Base-by-base conservation (phyloP, 805 yeast species). In the Kuraishia hungarica region DNA sequence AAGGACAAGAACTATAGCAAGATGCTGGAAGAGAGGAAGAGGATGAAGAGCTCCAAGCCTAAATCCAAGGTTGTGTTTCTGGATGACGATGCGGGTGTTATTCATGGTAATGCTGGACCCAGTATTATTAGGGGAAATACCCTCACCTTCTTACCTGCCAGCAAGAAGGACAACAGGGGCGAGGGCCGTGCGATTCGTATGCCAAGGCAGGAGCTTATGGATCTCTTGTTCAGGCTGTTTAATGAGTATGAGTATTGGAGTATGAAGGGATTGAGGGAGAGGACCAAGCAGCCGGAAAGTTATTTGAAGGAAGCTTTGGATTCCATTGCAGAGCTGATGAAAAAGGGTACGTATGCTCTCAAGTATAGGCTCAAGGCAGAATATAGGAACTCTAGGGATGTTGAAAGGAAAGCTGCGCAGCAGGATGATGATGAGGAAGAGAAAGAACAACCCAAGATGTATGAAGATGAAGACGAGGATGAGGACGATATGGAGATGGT, bases 221-320 rank as follows among this genome's bases (percentile, higher is more conserved):
- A 92, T 70, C 73, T 89, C 61, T 73, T 94, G 61, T 94, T 94
- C 81, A 80, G 87, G 62, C 76, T 93, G 63, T 94, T 94, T 70
- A 97, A 91, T 69, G 96, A 92, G 68, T 90, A 87, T 68, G 97
- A 93, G 67, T 94, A 92, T 70, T 94, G 99, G 99, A 84, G 94
- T 11, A 78, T 94, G 78, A 91, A 91, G 71, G 97, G 97, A 47
- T 76, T 94, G 58, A 87, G 90, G 65, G 99, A 94, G 67, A 81
- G 96, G 61, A 91, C 97, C 2, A 85, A 86, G 64, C 99, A 94
- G 75, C 99, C 99, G 1, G 99, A 94, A 67, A 86, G 86, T 21
- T 96, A 89, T 68, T 75, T 94, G 59, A 90, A 92, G 66, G 97
- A 92, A 67, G 88, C 94, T 56, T 74, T 94, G 52, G 99, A 93